Percentiles rank a stretch among this genome's conserved stretches.
Evolutionary conservation across 2,329 filamentous ascomycete species (phyloP).

Genomic region (Cladophialophora psammophila): DNA sequence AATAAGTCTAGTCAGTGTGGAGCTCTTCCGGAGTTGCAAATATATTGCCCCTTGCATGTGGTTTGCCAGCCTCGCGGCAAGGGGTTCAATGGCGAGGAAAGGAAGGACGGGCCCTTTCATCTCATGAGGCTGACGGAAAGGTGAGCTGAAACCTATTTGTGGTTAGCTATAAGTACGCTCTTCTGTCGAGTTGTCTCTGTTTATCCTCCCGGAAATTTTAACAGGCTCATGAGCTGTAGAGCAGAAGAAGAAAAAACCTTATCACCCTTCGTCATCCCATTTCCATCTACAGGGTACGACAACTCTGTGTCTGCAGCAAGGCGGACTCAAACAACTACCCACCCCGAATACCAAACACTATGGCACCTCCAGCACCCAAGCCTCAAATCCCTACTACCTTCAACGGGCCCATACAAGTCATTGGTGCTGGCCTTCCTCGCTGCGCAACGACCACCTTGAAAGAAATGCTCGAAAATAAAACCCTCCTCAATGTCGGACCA

Average conservation of each 20-base stretch:
- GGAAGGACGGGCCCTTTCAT: neutral
- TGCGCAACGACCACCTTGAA: constrained; percentile 29
- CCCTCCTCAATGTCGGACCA: constrained; percentile 16
- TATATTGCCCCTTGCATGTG: neutral
- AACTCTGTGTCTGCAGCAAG: neutral
- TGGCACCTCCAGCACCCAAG: constrained; percentile 16
- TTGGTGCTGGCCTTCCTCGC: constrained; percentile 23
- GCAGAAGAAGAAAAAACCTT: neutral
- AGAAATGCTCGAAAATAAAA: constrained; percentile 17
- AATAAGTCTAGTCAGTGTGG: neutral
- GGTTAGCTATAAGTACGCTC: neutral
- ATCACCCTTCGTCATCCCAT: neutral
- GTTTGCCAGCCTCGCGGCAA: neutral
- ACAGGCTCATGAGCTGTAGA: neutral
- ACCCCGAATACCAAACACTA: constrained; percentile 1
- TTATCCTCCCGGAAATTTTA: neutral
- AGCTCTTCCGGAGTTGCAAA: neutral
- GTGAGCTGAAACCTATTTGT: neutral
- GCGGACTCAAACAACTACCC: neutral
- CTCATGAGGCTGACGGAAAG: neutral
- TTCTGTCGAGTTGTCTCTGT: neutral
- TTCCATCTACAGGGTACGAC: neutral
- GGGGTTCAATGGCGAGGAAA: neutral
- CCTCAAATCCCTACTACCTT: constrained; percentile 19
- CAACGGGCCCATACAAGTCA: constrained; percentile 21